Base-by-base conservation (phyloP, 1,284 basidiomycete genomes). In the Rhodotorula mucilaginosa region DNA sequence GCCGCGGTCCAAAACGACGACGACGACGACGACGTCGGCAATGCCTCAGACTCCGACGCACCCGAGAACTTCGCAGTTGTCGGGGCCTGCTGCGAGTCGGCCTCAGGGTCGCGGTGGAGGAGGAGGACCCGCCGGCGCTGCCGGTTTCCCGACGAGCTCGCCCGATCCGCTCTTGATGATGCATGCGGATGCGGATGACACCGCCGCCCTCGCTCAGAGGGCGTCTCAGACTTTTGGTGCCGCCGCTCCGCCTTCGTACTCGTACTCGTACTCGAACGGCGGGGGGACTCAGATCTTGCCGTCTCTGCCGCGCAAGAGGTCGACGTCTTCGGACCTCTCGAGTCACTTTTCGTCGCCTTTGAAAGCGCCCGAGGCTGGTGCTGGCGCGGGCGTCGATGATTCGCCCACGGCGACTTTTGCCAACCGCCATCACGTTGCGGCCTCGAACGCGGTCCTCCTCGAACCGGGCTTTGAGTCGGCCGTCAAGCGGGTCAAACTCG, bases 101-200 rank as follows among this genome's bases (percentile, higher is more conserved):
- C 39, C 39, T 10, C 39, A 10, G 10, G 39, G 12, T 47, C 5
- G 64, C 26, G 1, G 34, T 34, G 34, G 34, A 34, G 34, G 5
- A 34, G 34, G 34, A 34, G 34, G 10, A 31, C 0, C 61, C 3
- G 4, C 57, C 2, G 18, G 5, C 8, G 34, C n/a, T 57, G 7
- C 5, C 21, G 12, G 21, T 16, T 44, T 51, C 6, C 65, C 59
- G 1, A 49, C 47, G 31, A 64, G 63, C 13, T 75, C 74, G 3
- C 74, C 74, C 19, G 74, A 75, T 65, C 71, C 74, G 3, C 71
- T 73, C 52, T 51, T 49, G 21, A 56, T 73, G 60, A 13, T 34
- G 29, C 44, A 16, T 26, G 52, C 31, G 4, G 31, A 52, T 49
- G 49, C 46, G 21, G 31, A 3, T 26, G 34, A 39, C 5, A 18